Base-by-base conservation (phyloP, 2,329 filamentous ascomycete genomes). In the Leptographium flavum region DNA sequence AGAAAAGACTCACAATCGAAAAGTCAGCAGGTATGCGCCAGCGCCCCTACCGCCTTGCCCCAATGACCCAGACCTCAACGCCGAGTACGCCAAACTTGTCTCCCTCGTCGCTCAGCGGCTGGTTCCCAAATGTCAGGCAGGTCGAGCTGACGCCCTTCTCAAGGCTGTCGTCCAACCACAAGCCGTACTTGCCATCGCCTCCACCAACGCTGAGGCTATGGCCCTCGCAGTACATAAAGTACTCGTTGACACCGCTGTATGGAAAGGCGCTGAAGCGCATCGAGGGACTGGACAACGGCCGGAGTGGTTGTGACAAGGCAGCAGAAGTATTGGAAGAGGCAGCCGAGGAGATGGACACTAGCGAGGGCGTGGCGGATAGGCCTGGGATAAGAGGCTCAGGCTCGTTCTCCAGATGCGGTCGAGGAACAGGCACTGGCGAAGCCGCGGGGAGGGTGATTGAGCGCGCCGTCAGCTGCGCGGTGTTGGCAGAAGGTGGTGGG, bases 221-320 rank as follows among this genome's bases (percentile, higher is more conserved):
- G 3, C 77, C 70, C 63, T 96, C 87, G 63, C 90, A 96, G 56
- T 93, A 83, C 53, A 96, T 92, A 68, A 90, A 87, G 60, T 94
- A 98, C 62, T 96, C 92, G 60, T 98, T 96, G 35, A 94, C 76
- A 5, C 92, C 92, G 46, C 84, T 93, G 58, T 95, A 96, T 0
- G 90, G 88, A 56, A 96, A 98, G 0, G 90, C 90, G 64, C 94
- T 95, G 73, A 98, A 98, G 19, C 92, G 79, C 53, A 96, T 86
- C 23, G 79, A 73, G 50, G 90, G 84, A 5, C 79, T 75, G 4
- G 78, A 77, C 23, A 70, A 73, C 1, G 73, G 55, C 5, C 52
- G 55, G 8, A 57, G 56, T 17, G 50, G 31, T 37, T 49, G 49
- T 14, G 45, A 48, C 23, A 38, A 17, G 47, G 53, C 52, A n/a